A percentile compares a stretch with the other conserved stretches of the same genome.
These are phyloP conservation scores for Gloeopeniophorella convolvens DNA, from an alignment of 768 basidiomycete genomes.

Conservation along the genomic window DNA sequence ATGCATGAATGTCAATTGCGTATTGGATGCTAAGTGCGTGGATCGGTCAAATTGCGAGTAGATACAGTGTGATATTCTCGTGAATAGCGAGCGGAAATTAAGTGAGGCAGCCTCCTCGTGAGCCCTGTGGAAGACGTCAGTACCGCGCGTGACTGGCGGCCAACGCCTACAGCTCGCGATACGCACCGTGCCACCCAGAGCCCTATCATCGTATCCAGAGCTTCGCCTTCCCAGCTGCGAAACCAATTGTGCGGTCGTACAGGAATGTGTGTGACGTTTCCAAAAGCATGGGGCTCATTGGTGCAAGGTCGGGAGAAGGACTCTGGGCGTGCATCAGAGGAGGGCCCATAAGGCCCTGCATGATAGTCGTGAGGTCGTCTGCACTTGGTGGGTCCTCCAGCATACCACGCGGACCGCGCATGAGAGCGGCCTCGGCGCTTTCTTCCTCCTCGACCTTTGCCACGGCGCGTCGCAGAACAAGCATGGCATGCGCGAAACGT, in stretches of 20 bases:
- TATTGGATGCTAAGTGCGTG: slow-evolving; percentile 1
- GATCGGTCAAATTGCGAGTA: slow-evolving; percentile 6
- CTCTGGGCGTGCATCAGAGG: background rate
- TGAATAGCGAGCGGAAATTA: slow-evolving; percentile 15
- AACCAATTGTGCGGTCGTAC: slow-evolving; percentile 1
- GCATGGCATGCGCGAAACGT: slow-evolving; percentile 4
- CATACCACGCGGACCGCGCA: background rate
- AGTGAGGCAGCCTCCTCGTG: slow-evolving; percentile 7
- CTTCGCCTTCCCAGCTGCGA: background rate
- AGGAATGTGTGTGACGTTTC: background rate
- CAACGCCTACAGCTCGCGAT: background rate
- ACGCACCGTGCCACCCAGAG: background rate
- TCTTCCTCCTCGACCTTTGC: slow-evolving; percentile 5
- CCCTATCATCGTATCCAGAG: background rate
- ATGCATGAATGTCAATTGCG: slow-evolving; percentile 4
- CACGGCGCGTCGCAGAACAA: slow-evolving; percentile 4
- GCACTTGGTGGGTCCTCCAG: slow-evolving; percentile 9
- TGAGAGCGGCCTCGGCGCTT: slow-evolving; percentile 1
- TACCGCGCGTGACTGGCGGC: background rate
- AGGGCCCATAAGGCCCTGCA: slow-evolving; percentile 6
- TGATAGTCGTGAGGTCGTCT: slow-evolving; percentile 1
- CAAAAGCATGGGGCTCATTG: slow-evolving; percentile 1
- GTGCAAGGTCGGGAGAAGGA: background rate
- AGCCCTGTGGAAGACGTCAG: slow-evolving; percentile 12
- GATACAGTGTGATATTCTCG: slow-evolving; percentile 17